phyloP scores from a whole-genome alignment of 169 alveolate species.

The Eimeria maxima region DNA sequence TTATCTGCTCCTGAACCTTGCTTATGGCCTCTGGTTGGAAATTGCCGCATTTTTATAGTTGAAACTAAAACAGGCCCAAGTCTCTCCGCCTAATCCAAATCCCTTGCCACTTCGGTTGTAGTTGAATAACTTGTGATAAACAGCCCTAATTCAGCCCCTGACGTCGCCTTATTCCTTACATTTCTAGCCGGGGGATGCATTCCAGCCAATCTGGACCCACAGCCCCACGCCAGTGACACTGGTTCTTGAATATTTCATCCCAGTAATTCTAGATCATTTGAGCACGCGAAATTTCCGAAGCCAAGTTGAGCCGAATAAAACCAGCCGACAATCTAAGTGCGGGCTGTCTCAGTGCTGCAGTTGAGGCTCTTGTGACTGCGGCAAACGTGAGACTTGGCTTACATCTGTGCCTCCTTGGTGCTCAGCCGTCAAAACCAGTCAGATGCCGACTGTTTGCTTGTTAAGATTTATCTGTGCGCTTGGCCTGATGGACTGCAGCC shows the following conservation, averaged over 20 bases:
- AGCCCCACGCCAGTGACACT: background rate
- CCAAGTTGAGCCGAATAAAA: background rate
- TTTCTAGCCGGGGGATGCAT: background rate
- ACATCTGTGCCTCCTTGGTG: background rate
- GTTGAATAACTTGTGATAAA: background rate
- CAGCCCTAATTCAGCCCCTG: background rate
- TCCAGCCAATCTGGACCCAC: background rate
- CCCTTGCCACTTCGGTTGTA: background rate
- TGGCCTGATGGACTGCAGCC: background rate
- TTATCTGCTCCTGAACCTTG: background rate
- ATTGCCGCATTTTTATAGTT: background rate
- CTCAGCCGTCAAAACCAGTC: background rate
- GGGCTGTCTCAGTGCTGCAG: background rate
- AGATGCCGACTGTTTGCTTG: background rate
- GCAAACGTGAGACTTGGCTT: background rate
- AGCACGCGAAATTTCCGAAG: background rate
- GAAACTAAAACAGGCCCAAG: background rate
- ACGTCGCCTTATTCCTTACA: background rate
- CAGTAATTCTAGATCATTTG: too few species aligned
- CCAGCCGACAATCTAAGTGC: background rate
- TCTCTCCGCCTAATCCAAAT: background rate
- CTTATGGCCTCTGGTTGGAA: background rate
- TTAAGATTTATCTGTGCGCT: background rate
- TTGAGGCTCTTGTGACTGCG: background rate
- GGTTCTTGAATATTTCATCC: background rate